Conservation (phyloP, 106 monocot genomes). For the Apostasia shenzhenica region DNA sequence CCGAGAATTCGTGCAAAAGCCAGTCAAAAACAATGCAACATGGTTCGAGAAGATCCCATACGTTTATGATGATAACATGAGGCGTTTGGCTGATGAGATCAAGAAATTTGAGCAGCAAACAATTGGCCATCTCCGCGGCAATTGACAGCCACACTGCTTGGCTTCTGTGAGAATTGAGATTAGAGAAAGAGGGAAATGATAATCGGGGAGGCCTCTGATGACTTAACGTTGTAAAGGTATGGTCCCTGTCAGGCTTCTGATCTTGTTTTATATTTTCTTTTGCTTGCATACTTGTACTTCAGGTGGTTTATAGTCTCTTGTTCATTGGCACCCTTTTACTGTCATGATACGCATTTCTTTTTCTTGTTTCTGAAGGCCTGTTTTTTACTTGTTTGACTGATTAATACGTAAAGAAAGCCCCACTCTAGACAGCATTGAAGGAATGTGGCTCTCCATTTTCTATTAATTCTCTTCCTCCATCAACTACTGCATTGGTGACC, state of each 20-base stretch:
- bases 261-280: conserved; percentile 1
- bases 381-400: conserved; percentile 1
- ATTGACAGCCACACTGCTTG: not conserved
- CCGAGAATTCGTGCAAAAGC: conserved; percentile 23
- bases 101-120: conserved; percentile 26
- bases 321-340: conserved; percentile 1
- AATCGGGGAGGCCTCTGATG: not conserved
- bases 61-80: conserved; percentile 41
- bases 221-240: not conserved
- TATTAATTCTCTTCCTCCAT: not conserved
- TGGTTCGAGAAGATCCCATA: conserved; percentile 37
- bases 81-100: conserved; percentile 9
- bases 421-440: not conserved
- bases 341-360: conserved; percentile 3
- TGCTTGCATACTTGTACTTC: conserved; percentile 4
- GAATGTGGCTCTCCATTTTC: not conserved
- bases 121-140: conserved; percentile 8
- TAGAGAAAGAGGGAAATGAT: not conserved
- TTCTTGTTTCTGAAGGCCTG: not conserved
- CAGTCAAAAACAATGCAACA: conserved; percentile 9
- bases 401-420: not conserved
- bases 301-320: conserved; percentile 3
- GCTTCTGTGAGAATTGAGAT: not conserved
- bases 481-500: not conserved
- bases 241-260: not conserved